Evolutionary conservation across 2,329 filamentous ascomycete species (phyloP), one percentile per base, ranked within the genome.

Genomic region (Colletotrichum musae): DNA sequence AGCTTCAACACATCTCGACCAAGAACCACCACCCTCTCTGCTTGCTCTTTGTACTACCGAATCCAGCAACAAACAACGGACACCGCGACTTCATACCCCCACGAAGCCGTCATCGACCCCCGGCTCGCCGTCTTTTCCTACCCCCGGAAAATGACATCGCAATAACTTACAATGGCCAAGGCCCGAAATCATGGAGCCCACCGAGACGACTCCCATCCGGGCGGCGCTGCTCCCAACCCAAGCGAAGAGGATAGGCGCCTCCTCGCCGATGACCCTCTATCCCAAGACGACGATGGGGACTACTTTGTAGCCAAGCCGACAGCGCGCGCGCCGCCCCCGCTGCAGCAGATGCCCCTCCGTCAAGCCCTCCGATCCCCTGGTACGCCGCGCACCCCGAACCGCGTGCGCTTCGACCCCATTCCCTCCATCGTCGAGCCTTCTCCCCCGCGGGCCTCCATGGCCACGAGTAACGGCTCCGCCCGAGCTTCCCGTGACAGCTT

Each of bases 371-470:
- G 72, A 51, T 73, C 70, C 56, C 71, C 75, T 57, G 70, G 82
- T 70, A 86, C 88, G 43, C 88, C 91, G 18, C 80, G 91, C 62
- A 94, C 92, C 1, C 86, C 88, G 9, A 91, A 93, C 77, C 87
- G 93, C 28, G 93, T 96, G 53, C 91, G 92, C 73, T 96, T 96
- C 80, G 91, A 91, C 74, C 81, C 89, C 60, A 82, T 79, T 18
- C 85, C 85, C 24, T 83, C 83, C 72, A 80, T 86, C 32, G 78
- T 82, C 24, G 67, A 72, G 28, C 63, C 67, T 4, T 56, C 71
- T 10, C 64, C 64, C 6, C 60, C 70, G 24, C 67, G 67, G 24
- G 32, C 62, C 67, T 70, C 70, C 7, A 67, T 65, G 58, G 57
- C 53, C 21, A 60, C 57, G 21, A 72, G 71, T 56, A 64, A 64